Percentiles rank a stretch among this genome's conserved stretches.
Conservation (phyloP, 2,329 filamentous ascomycete species). For the Phialophora tarda region DNA sequence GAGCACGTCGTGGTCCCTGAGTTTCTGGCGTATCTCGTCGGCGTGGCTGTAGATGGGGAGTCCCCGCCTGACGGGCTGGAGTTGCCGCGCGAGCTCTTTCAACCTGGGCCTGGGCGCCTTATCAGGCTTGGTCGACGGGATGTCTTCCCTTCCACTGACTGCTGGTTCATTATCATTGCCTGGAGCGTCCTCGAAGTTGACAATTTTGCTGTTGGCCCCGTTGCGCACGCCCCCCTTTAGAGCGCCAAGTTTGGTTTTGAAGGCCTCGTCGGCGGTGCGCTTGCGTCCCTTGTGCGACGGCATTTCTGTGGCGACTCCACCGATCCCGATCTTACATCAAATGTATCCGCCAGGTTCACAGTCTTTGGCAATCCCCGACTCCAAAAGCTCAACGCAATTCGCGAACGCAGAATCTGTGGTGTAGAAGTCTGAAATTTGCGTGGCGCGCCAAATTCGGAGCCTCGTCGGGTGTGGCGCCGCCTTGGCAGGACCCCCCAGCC, state of each 20-base stretch:
- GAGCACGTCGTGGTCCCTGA: conserved; percentile 73
- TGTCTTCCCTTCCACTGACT: not conserved
- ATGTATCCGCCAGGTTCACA: not conserved
- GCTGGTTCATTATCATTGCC: not conserved
- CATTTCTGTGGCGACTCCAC: conserved; percentile 1
- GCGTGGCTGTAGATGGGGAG: conserved; percentile 82
- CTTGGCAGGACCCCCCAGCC: not conserved
- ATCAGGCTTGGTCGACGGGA: not conserved
- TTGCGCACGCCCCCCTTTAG: not conserved
- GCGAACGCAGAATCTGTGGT: not conserved
- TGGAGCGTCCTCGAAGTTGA: conserved; percentile 12
- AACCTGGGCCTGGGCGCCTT: conserved; percentile 35
- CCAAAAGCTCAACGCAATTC: not conserved
- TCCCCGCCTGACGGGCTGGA: conserved; percentile 63
- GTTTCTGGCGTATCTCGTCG: conserved; percentile 68
- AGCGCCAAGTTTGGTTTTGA: not conserved
- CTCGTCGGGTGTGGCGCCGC: not conserved
- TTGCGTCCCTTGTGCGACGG: not conserved
- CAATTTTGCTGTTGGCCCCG: not conserved
- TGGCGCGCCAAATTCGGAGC: not conserved
- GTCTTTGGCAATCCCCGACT: not conserved
- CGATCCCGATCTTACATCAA: not conserved
- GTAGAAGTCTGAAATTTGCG: not conserved
- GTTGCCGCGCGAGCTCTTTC: conserved; percentile 53
- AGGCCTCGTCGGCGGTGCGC: not conserved